phyloP scores from a whole-genome alignment of 192 early-diverging fungal species.

The Backusella mclennaniae region DNA sequence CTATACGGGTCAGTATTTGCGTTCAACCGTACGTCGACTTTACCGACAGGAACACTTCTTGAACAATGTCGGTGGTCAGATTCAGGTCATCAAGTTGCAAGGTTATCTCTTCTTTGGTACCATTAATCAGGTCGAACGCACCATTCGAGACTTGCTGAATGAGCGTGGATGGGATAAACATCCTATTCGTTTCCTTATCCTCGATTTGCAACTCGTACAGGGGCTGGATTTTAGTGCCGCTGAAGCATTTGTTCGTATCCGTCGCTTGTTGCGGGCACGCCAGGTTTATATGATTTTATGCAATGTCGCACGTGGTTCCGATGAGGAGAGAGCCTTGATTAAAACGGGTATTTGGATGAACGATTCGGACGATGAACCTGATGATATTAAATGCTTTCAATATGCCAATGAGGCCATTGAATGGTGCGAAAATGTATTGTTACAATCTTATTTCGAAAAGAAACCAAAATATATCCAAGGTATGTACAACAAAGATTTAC shows the following conservation, averaged over 20 bases:
- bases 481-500: background rate
- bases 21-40: conserved; percentile 85
- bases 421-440: conserved; percentile 90
- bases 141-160: conserved; percentile 64
- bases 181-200: conserved; percentile 80
- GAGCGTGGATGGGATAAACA: conserved; percentile 64
- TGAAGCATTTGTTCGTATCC: conserved; percentile 86
- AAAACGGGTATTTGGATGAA: conserved; percentile 66
- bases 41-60: conserved; percentile 88
- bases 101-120: conserved; percentile 98
- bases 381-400: conserved; percentile 71
- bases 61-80: conserved; percentile 79
- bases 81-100: conserved; percentile 87
- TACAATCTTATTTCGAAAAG: conserved; percentile 73
- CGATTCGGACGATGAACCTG: conserved; percentile 2
- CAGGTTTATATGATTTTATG: conserved; percentile 84
- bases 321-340: conserved; percentile 67
- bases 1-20: conserved; percentile 65
- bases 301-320: conserved; percentile 60
- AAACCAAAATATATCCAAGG: conserved; percentile 26
- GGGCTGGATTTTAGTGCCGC: conserved; percentile 90
- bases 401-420: conserved; percentile 88
- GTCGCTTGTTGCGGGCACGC: conserved; percentile 65
- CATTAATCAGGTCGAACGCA: conserved; percentile 76
- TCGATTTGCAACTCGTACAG: conserved; percentile 87